phyloP scores from a whole-genome alignment of 176 grass and related monocot species.

The Aegilops bicornis region DNA sequence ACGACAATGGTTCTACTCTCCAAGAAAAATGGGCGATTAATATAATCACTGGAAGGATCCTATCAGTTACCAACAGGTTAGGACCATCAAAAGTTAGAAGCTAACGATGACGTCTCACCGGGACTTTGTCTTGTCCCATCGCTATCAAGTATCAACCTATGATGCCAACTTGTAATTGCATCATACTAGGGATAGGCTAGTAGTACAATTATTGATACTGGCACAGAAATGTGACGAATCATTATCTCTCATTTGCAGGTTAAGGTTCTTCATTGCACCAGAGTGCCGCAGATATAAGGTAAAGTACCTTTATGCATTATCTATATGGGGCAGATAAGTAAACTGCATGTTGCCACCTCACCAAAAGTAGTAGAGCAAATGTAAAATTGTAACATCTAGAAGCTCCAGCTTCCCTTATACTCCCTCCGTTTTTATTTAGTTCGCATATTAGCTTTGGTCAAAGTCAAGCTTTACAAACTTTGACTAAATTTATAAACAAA shows the following conservation, averaged over 20 bases:
- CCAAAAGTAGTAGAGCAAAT: not conserved
- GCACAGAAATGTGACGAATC: conserved; percentile 30
- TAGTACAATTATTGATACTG: conserved; percentile 36
- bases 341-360: conserved; percentile 17
- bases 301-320: conserved; percentile 28
- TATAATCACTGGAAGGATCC: conserved; percentile 2
- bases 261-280: conserved; percentile 14
- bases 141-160: not conserved
- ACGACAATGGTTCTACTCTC: not conserved
- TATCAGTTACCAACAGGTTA: conserved; percentile 18
- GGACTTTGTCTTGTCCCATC: conserved; percentile 18
- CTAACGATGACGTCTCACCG: not conserved
- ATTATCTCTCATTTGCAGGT: conserved; percentile 2
- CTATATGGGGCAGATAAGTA: conserved; percentile 17
- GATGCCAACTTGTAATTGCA: conserved; percentile 24
- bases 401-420: conserved; percentile 30
- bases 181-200: not conserved
- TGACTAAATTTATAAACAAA: too few relatives aligned
- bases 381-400: conserved; percentile 11
- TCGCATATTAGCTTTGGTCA: too few relatives aligned
- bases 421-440: too few relatives aligned
- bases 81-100: conserved; percentile 4
- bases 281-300: conserved; percentile 27
- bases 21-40: not conserved
- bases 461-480: too few relatives aligned